A percentile compares a stretch with the other conserved stretches of the same genome.
phyloP scores from a whole-genome alignment of 371 early-diverging fungal genomes.

The Syncephalastrum contaminatum region DNA sequence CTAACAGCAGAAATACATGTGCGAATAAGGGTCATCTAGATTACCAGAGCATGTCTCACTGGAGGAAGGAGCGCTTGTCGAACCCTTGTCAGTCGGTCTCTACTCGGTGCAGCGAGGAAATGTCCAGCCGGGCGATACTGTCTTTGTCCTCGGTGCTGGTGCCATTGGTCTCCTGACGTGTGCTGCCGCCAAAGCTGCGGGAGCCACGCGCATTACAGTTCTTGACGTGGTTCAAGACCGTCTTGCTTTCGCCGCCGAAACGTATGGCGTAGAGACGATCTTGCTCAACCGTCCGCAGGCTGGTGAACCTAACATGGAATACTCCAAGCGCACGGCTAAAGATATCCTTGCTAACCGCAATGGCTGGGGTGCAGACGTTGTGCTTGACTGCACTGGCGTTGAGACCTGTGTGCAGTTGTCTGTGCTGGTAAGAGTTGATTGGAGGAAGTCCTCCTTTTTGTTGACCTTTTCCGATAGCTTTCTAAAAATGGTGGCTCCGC shows the following conservation, averaged over 20 bases:
- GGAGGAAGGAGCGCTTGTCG: conserved; percentile 54
- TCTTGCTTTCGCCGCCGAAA: conserved; percentile 42
- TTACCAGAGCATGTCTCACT: conserved; percentile 51
- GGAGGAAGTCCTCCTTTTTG: background rate
- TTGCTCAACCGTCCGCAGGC: conserved; percentile 25
- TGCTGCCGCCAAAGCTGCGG: conserved; percentile 52
- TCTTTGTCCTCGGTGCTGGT: conserved; percentile 48
- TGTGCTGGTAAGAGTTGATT: conserved; percentile 20
- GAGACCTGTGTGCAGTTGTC: conserved; percentile 53
- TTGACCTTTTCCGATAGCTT: conserved; percentile 20
- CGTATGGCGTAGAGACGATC: conserved; percentile 36
- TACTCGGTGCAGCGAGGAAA: conserved; percentile 58
- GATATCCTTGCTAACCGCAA: conserved; percentile 12
- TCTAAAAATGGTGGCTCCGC: conserved; percentile 43
- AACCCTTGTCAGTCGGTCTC: conserved; percentile 45
- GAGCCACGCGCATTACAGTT: conserved; percentile 37
- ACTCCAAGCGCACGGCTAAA: conserved; percentile 27
- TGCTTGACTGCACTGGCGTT: conserved; percentile 54
- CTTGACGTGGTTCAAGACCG: conserved; percentile 26
- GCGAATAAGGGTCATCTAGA: conserved; percentile 13
- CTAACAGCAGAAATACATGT: background rate
- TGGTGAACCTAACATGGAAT: conserved; percentile 41
- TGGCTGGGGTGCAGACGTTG: conserved; percentile 32
- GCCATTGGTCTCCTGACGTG: conserved; percentile 41
- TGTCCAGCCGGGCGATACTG: conserved; percentile 61